Percentiles rank a stretch among this genome's conserved stretches.
Evolutionary conservation across 2,329 filamentous ascomycete genomes (phyloP).

Genomic region (Colletotrichum incanum): DNA sequence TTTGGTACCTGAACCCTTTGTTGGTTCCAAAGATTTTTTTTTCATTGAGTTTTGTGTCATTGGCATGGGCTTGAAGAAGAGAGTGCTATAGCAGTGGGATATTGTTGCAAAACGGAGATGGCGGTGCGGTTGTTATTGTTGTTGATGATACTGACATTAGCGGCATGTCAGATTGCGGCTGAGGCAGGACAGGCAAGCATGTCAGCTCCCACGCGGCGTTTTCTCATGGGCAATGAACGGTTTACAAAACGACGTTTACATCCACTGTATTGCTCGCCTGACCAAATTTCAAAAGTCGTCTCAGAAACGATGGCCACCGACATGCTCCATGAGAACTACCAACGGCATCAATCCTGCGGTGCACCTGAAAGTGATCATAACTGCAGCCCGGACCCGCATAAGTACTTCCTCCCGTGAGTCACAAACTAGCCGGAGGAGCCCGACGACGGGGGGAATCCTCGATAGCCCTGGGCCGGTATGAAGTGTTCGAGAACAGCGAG

Average conservation of each 20-base stretch:
- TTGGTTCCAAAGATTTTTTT: background rate
- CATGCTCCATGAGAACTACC: too few species aligned
- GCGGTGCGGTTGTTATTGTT: background rate
- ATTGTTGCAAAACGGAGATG: background rate
- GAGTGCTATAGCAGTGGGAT: background rate
- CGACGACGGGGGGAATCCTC: too few species aligned
- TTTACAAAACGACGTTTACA: background rate
- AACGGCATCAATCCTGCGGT: background rate
- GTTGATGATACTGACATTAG: background rate
- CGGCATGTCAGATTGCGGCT: background rate
- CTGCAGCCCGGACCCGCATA: background rate
- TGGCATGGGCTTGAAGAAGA: background rate
- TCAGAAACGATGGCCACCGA: too few species aligned
- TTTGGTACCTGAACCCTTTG: slow-evolving; percentile 7
- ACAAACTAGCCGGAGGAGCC: background rate
- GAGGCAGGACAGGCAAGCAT: background rate
- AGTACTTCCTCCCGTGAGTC: background rate
- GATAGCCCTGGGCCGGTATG: background rate
- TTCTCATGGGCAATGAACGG: too few species aligned
- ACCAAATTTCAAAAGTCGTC: too few species aligned
- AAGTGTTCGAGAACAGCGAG: background rate
- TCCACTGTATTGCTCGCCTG: background rate
- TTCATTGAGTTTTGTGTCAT: slow-evolving; percentile 14
- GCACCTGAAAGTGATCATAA: background rate
- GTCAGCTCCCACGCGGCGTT: background rate